phyloP scores from a whole-genome alignment of 1,284 basidiomycete genomes.

The Sporisorium iseilematis-ciliati region DNA sequence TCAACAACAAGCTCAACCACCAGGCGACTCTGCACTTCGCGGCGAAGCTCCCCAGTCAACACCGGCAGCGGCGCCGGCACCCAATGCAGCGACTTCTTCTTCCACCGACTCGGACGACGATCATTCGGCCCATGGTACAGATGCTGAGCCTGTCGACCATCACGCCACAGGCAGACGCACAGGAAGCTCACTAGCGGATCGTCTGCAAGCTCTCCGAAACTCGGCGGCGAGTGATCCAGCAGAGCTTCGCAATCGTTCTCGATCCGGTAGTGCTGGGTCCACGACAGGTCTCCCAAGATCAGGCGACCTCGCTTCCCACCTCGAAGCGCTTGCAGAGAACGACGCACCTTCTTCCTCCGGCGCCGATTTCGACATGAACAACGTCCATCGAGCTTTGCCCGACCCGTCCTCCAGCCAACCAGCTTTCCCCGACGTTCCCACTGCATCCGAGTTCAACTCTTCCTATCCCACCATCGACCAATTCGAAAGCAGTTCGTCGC shows the following conservation, averaged over 20 bases:
- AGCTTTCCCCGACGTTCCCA: slow-evolving; percentile 39
- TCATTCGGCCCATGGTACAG: slow-evolving; percentile 40
- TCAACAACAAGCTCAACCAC: slow-evolving; percentile 28
- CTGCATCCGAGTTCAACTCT: slow-evolving; percentile 51
- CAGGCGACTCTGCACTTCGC: slow-evolving; percentile 38
- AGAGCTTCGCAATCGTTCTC: slow-evolving; percentile 31
- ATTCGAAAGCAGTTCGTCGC: slow-evolving; percentile 38
- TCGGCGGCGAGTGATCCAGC: slow-evolving; percentile 40
- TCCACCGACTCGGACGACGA: slow-evolving; percentile 31
- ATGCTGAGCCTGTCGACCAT: slow-evolving; percentile 42
- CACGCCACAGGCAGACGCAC: slow-evolving; percentile 34
- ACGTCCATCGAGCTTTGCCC: slow-evolving; percentile 25
- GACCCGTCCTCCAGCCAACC: slow-evolving; percentile 10
- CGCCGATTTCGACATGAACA: slow-evolving; percentile 21
- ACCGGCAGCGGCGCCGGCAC: not conserved
- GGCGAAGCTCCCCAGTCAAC: not conserved
- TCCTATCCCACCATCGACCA: slow-evolving; percentile 60
- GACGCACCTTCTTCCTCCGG: slow-evolving; percentile 6
- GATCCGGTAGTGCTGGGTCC: slow-evolving; percentile 25
- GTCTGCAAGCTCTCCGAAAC: slow-evolving; percentile 46
- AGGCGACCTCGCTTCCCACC: slow-evolving; percentile 28
- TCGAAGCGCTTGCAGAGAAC: slow-evolving; percentile 32
- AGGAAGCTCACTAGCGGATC: slow-evolving; percentile 42
- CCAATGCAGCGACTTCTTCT: not conserved
- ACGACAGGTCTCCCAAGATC: slow-evolving; percentile 13